phyloP scores from a whole-genome alignment of 257 asterid species.

The Cruciata laevipes region DNA sequence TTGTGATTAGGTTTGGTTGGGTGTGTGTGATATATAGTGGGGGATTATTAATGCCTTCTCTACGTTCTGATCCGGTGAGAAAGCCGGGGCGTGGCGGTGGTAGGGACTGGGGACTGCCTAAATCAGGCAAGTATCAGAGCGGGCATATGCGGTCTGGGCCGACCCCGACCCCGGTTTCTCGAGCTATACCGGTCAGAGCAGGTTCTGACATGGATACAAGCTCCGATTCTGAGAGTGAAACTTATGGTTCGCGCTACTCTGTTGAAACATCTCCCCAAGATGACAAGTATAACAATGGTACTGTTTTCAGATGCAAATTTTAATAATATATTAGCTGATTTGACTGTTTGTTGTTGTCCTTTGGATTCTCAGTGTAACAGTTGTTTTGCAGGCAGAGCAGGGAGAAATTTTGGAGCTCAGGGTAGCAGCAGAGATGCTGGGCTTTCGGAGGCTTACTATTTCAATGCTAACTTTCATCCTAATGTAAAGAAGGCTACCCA shows the following conservation, averaged over 20 bases:
- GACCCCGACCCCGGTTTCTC: slow-evolving; percentile 21
- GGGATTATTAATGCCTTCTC: slow-evolving; percentile 35
- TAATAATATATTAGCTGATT: slow-evolving; percentile 14
- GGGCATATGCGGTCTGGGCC: slow-evolving; percentile 59
- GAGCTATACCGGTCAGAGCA: slow-evolving; percentile 21
- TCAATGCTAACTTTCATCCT: slow-evolving; percentile 23
- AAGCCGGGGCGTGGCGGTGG: slow-evolving; percentile 28
- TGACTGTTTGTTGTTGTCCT: slow-evolving; percentile 5
- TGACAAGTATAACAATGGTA: slow-evolving; percentile 45
- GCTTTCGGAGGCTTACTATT: slow-evolving; percentile 21
- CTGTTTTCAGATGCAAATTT: slow-evolving; percentile 16
- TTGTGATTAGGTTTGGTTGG: slow-evolving; percentile 1
- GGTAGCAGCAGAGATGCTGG: slow-evolving; percentile 22
- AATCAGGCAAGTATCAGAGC: slow-evolving; percentile 45
- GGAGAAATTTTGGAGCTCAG: slow-evolving; percentile 18
- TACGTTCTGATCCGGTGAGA: slow-evolving; percentile 37
- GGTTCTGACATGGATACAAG: slow-evolving; percentile 67
- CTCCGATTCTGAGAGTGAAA: slow-evolving; percentile 67
- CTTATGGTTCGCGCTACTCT: slow-evolving; percentile 47
- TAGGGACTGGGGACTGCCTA: slow-evolving; percentile 45
- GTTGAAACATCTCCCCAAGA: slow-evolving; percentile 83
- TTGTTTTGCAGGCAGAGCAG: slow-evolving; percentile 10
- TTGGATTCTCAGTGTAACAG: slow-evolving; percentile 3
- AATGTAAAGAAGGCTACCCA: slow-evolving; percentile 22
- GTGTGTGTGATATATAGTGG: slow-evolving; percentile 11